A percentile compares a stretch with the other conserved stretches of the same genome.
phyloP scores from a whole-genome alignment of 176 grass and related monocot genomes.

The Guadua angustifolia region DNA sequence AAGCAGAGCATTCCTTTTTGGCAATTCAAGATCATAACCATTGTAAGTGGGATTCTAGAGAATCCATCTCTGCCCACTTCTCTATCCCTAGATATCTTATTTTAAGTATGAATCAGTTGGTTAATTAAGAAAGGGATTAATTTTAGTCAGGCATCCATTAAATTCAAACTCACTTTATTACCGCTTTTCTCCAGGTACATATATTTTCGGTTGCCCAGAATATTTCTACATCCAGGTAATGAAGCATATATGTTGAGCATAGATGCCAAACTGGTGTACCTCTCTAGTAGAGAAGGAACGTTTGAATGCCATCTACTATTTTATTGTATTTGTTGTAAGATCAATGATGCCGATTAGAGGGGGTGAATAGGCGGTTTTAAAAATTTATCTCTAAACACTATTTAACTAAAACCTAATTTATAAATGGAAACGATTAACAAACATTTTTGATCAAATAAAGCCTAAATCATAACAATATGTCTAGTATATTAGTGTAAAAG shows the following conservation, averaged over 20 bases:
- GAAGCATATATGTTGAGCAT: conserved; percentile 45
- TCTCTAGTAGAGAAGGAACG: not conserved
- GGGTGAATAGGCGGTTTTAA: no score
- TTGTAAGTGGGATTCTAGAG: conserved; percentile 29
- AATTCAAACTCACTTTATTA: conserved; percentile 54
- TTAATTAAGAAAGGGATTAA: conserved; percentile 34
- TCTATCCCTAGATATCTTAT: conserved; percentile 41
- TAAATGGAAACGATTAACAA: no score
- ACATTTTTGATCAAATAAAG: no score
- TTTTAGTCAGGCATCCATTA: conserved; percentile 39
- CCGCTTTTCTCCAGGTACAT: conserved; percentile 25
- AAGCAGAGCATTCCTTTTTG: conserved; percentile 7
- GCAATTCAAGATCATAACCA: conserved; percentile 30
- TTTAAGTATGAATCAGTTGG: conserved; percentile 34
- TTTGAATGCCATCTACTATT: not conserved
- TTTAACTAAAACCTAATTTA: no score
- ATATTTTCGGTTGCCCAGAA: conserved; percentile 46
- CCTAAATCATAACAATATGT: no score
- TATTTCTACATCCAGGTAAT: conserved; percentile 24
- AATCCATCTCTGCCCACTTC: conserved; percentile 47
- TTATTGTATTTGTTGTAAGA: no score
- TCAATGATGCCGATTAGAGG: no score
- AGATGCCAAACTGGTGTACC: conserved; percentile 23
- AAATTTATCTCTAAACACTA: no score
- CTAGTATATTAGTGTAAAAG: no score